A percentile compares a stretch with the other conserved stretches of the same genome.
Conservation (phyloP, 2,329 filamentous ascomycete genomes). For the Trichophyton rubrum region DNA sequence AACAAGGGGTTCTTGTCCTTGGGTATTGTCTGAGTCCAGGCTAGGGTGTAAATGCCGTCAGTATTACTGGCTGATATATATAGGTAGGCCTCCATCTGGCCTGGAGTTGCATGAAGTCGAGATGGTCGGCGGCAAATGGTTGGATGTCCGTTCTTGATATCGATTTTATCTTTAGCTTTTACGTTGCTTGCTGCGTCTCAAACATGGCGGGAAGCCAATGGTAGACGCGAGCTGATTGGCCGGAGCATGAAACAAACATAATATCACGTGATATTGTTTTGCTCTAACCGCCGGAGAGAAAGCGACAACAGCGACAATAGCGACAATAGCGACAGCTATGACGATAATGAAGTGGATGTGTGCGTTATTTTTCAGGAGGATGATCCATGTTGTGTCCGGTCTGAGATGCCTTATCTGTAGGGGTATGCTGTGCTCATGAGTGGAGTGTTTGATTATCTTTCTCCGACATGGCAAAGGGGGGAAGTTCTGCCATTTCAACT, state of each 20-base stretch:
- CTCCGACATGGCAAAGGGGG: too few relatives aligned
- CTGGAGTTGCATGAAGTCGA: not conserved
- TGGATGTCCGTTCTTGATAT: not conserved
- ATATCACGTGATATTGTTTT: not conserved
- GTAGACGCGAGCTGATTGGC: not conserved
- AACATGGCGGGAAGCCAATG: not conserved
- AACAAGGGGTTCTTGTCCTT: not conserved
- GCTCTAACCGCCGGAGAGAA: not conserved
- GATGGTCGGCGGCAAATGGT: not conserved
- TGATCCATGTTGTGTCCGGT: too few relatives aligned
- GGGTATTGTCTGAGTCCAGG: not conserved
- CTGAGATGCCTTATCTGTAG: too few relatives aligned
- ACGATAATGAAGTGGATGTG: too few relatives aligned
- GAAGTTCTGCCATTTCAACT: too few relatives aligned
- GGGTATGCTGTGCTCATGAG: too few relatives aligned
- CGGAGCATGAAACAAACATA: not conserved
- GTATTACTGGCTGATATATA: constrained; percentile 1
- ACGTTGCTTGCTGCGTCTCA: not conserved
- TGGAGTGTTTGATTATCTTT: too few relatives aligned
- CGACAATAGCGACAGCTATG: too few relatives aligned
- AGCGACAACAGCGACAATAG: not conserved
- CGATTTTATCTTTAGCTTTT: not conserved
- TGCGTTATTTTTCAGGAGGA: too few relatives aligned
- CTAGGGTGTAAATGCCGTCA: not conserved
- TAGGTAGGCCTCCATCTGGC: not conserved